phyloP scores from a whole-genome alignment of 139 green algal species.

The Chlamydomonas sp. region DNA sequence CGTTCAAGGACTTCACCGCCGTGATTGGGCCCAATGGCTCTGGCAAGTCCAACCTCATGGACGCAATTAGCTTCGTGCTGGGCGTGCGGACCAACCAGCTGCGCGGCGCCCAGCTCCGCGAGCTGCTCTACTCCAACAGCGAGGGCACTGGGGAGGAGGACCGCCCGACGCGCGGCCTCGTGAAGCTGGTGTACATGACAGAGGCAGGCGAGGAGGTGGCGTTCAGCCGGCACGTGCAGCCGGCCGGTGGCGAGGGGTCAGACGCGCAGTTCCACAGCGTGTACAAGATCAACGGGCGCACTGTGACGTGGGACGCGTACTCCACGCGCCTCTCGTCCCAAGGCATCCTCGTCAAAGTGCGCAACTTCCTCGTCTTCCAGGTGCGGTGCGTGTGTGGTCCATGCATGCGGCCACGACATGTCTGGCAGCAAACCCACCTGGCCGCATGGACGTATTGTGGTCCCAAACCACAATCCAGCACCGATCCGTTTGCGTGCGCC shows the following conservation, averaged over 20 bases:
- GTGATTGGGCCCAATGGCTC: constrained; percentile 90
- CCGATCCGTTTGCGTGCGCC: too few species aligned
- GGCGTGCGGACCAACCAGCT: constrained; percentile 80
- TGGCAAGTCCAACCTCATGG: constrained; percentile 98
- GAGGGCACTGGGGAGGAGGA: constrained; percentile 19
- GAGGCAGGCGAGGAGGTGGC: constrained; percentile 54
- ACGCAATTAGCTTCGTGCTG: constrained; percentile 97
- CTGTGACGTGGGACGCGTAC: constrained; percentile 83
- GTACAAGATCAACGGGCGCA: constrained; percentile 19
- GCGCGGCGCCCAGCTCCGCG: constrained; percentile 56
- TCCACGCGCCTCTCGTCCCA: constrained; percentile 58
- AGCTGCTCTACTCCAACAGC: constrained; percentile 86
- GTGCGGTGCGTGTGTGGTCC: too few species aligned
- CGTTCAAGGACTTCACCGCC: constrained; percentile 89
- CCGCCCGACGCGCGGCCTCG: constrained; percentile 44
- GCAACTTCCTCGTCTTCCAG: constrained; percentile 99
- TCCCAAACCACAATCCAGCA: too few species aligned
- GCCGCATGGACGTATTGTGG: too few species aligned
- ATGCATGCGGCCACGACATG: too few species aligned
- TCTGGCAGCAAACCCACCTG: too few species aligned
- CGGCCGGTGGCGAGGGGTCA: constrained; percentile 26
- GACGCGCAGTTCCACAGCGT: constrained; percentile 25
- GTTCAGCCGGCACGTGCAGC: constrained; percentile 70
- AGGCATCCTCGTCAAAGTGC: constrained; percentile 88
- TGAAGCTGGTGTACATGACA: constrained; percentile 68